Percentiles rank a stretch among this genome's conserved stretches.
These are phyloP conservation scores for Penicillium antarcticum DNA, from an alignment of 495 filamentous ascomycete species.

Conservation along the genomic window DNA sequence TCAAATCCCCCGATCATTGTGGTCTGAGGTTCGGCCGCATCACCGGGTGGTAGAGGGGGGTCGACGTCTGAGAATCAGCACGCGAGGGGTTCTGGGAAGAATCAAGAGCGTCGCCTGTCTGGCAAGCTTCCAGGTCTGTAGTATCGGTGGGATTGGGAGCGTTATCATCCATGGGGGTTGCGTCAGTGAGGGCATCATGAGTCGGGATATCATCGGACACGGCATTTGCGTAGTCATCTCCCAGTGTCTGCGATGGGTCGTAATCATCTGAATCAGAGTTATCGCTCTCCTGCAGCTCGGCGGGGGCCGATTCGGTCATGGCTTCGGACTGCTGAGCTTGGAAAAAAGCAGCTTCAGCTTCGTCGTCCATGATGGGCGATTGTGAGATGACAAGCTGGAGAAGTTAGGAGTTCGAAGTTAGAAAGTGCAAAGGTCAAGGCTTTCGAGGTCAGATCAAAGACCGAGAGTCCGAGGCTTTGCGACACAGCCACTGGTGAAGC, in stretches of 20 bases:
- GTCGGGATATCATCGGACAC: conserved; percentile 24
- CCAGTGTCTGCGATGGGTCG: conserved; percentile 50
- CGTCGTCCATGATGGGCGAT: conserved; percentile 51
- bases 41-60: conserved; percentile 33
- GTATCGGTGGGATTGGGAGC: conserved; percentile 19
- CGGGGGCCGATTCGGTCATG: conserved; percentile 45
- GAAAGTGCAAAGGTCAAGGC: neutral
- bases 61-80: conserved; percentile 39
- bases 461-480: neutral
- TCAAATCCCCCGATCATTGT: conserved; percentile 78
- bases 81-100: conserved; percentile 35
- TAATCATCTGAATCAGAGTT: conserved; percentile 54
- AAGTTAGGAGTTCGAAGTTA: neutral
- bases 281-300: conserved; percentile 50
- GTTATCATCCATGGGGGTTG: conserved; percentile 15
- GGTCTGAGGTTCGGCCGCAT: conserved; percentile 49
- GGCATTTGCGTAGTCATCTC: conserved; percentile 38
- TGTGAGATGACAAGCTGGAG: conserved; percentile 6
- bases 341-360: conserved; percentile 60
- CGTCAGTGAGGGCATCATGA: conserved; percentile 20
- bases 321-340: conserved; percentile 42
- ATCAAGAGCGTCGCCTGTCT: conserved; percentile 22
- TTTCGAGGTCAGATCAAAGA: neutral
- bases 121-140: conserved; percentile 29
- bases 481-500: conserved; percentile 4